These are phyloP conservation scores for Globisporangium paddicum DNA, from an alignment of 352 stramenopile genomes.

Conservation along the genomic window DNA sequence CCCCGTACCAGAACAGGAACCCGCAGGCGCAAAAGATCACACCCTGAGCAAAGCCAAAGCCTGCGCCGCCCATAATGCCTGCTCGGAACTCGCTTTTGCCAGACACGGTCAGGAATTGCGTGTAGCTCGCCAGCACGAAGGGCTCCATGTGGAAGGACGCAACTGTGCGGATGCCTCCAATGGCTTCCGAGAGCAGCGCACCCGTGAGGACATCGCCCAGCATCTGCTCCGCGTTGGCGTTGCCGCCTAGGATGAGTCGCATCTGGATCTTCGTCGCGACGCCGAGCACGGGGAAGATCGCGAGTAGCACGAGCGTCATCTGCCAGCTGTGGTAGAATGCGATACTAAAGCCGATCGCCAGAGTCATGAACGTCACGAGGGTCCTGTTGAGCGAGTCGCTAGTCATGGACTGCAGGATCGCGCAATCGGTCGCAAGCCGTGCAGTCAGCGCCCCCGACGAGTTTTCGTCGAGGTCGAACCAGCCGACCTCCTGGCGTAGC, in stretches of 20 bases:
- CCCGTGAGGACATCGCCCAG: conserved; percentile 30
- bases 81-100: conserved; percentile 33
- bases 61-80: conserved; percentile 49
- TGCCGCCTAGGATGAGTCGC: conserved; percentile 24
- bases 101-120: conserved; percentile 26
- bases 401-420: conserved; percentile 68
- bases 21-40: conserved; percentile 62
- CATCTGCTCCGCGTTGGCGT: conserved; percentile 27
- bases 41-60: conserved; percentile 63
- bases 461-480: conserved; percentile 64
- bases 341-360: conserved; percentile 35
- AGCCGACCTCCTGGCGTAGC: conserved; percentile 66
- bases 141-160: conserved; percentile 56
- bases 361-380: conserved; percentile 45
- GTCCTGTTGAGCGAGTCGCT: conserved; percentile 54
- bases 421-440: conserved; percentile 62
- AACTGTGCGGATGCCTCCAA: conserved; percentile 55
- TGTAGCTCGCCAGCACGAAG: conserved; percentile 27
- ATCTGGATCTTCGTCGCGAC: conserved; percentile 33
- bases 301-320: conserved; percentile 41
- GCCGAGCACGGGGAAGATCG: conserved; percentile 15
- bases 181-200: conserved; percentile 32
- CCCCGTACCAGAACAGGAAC: conserved; percentile 73
- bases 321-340: conserved; percentile 51
- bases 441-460: conserved; percentile 49